Base-by-base conservation (phyloP, 2,329 filamentous ascomycete species). In the Hawksworthiomyces lignivorus region DNA sequence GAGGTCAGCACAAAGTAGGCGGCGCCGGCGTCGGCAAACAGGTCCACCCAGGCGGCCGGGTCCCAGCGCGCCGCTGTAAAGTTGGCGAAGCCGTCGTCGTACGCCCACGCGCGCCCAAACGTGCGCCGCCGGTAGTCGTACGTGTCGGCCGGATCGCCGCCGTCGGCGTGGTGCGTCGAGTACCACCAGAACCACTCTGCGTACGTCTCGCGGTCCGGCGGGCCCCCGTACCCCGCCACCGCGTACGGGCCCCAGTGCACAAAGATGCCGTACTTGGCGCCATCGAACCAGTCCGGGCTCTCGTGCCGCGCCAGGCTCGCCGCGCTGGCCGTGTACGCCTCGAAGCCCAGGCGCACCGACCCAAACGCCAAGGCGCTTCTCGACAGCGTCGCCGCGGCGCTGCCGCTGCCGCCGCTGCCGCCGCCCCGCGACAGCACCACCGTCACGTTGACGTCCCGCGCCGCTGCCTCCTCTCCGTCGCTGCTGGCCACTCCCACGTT, bases 171-270 rank as follows among this genome's bases (percentile, higher is more conserved):
- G 10, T 44, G 40, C 36, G 69, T 67, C 30, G 45, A 47, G 38
- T 44, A 44, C 63, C 66, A 75, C 72, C 72, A 77, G 56, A 62
- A 67, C 63, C 64, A 68, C 48, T 69, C 65, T 1, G 64, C 62
- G 37, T 68, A 68, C 21, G 56, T 61, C 47, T 69, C 64, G 38
- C 62, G 50, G 1, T 57, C 54, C 3, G 56, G 55, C 5, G 59
- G 59, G 48, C 66, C 65, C 4, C 74, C 75, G 72, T 73, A 79
- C 4, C 67, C 73, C 0, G 74, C 69, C 1, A 77, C 73, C 0
- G 70, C 56, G 48, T 76, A 79, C 0, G 67, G 59, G 1, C 75
- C 74, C 72, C 75, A 78, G 46, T 78, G 75, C 30, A 78, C 72
- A 50, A 80, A 78, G 28, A 79, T 78, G 1, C 75, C 75, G 46